These are phyloP conservation scores for Gastroboletus turbinatus DNA, from an alignment of 1,284 basidiomycete genomes.

Conservation along the genomic window DNA sequence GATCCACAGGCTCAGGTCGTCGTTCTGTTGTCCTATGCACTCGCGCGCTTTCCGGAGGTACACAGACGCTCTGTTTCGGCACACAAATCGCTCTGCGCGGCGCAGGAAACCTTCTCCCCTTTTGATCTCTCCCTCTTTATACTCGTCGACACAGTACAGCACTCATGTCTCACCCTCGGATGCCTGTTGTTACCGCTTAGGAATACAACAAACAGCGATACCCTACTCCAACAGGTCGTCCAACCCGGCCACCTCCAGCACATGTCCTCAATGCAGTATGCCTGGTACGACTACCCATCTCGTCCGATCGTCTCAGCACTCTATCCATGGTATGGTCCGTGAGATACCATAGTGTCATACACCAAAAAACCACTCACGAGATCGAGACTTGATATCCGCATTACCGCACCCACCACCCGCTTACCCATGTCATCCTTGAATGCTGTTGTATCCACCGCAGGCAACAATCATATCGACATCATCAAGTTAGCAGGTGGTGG, in stretches of 20 bases:
- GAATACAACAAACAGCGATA: neutral
- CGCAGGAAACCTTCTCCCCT: slow-evolving; percentile 75
- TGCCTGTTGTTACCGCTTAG: neutral
- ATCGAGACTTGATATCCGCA: slow-evolving; percentile 50
- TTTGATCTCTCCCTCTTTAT: slow-evolving; percentile 32
- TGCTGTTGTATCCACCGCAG: slow-evolving; percentile 49
- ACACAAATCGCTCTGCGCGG: slow-evolving; percentile 80
- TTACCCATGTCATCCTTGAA: slow-evolving; percentile 57
- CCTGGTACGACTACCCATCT: slow-evolving; percentile 59
- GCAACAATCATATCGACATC: slow-evolving; percentile 53
- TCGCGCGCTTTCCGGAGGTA: slow-evolving; percentile 92
- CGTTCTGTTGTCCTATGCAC: slow-evolving; percentile 81
- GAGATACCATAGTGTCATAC: too few species aligned
- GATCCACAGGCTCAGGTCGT: slow-evolving; percentile 51
- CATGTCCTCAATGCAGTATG: slow-evolving; percentile 73
- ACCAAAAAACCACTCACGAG: slow-evolving; percentile 42
- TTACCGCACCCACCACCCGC: slow-evolving; percentile 51
- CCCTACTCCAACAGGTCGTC: slow-evolving; percentile 37
- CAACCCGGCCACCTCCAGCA: slow-evolving; percentile 54
- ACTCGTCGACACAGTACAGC: neutral
- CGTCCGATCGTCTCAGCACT: slow-evolving; percentile 40
- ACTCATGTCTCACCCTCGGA: neutral
- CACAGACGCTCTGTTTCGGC: slow-evolving; percentile 79
- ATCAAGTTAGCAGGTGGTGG: slow-evolving; percentile 31
- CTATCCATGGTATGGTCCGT: too few species aligned